Conservation (phyloP, 345 rosid species). For the Leavenworthia alabamica region DNA sequence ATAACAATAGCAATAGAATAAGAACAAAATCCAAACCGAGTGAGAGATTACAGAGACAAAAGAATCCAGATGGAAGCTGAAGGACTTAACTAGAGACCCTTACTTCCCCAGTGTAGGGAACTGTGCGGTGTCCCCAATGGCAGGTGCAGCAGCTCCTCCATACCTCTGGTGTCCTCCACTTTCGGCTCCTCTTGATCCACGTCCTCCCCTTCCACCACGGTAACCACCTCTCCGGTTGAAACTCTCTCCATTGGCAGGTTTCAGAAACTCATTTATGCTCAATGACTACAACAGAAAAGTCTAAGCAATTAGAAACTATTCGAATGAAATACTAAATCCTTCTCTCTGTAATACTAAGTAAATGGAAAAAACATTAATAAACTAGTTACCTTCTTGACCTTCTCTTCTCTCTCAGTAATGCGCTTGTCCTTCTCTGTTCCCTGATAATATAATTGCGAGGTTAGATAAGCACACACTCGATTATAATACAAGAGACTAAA, state of each 20-base stretch:
- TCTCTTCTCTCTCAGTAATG: slow-evolving; percentile 55
- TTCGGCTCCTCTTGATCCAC: slow-evolving; percentile 31
- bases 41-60: slow-evolving; percentile 9
- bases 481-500: background rate
- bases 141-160: slow-evolving; percentile 32
- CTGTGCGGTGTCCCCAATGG: slow-evolving; percentile 57
- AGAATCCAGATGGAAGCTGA: background rate
- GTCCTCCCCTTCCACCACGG: slow-evolving; percentile 43
- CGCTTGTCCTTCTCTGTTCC: slow-evolving; percentile 68
- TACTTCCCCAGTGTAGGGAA: slow-evolving; percentile 59
- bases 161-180: slow-evolving; percentile 15
- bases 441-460: slow-evolving; percentile 17
- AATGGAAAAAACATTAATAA: background rate
- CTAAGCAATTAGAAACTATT: background rate
- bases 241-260: slow-evolving; percentile 57
- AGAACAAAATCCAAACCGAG: slow-evolving; percentile 17
- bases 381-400: slow-evolving; percentile 45
- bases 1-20: background rate
- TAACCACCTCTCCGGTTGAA: slow-evolving; percentile 40
- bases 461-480: background rate
- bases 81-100: no score
- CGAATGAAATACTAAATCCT: background rate
- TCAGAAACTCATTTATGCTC: slow-evolving; percentile 65
- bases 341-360: no score
- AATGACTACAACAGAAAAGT: slow-evolving; percentile 41